phyloP scores from a whole-genome alignment of 768 basidiomycete species.

The Favolaschia claudopus region DNA sequence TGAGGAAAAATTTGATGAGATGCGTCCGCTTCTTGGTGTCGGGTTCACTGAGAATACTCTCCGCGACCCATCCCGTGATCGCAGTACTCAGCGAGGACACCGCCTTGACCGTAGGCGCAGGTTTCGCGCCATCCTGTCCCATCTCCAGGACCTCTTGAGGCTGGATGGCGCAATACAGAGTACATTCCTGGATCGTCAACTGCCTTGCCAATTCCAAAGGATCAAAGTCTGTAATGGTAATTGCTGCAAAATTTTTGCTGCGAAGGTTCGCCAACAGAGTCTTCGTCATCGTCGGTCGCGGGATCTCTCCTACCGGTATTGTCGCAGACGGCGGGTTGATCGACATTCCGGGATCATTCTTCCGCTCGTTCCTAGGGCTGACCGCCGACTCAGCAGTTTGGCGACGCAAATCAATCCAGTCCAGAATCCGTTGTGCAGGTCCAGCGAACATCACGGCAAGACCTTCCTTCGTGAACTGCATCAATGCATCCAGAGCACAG shows the following conservation, averaged over 20 bases:
- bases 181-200: constrained; percentile 92
- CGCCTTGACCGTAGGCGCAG: constrained; percentile 77
- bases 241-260: constrained; percentile 65
- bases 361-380: constrained; percentile 67
- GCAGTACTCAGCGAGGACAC: constrained; percentile 90
- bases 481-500: constrained; percentile 62
- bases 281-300: constrained; percentile 88
- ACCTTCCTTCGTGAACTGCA: constrained; percentile 68
- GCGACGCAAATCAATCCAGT: constrained; percentile 65
- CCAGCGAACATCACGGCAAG: constrained; percentile 68
- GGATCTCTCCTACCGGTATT: constrained; percentile 68
- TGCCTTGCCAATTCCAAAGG: constrained; percentile 92
- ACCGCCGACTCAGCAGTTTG: constrained; percentile 55
- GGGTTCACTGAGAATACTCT: constrained; percentile 89
- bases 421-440: constrained; percentile 77
- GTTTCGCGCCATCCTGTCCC: constrained; percentile 72
- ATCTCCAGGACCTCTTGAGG: constrained; percentile 90
- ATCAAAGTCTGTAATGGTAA: constrained; percentile 91
- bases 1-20: constrained; percentile 92
- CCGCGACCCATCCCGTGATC: constrained; percentile 96
- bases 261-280: constrained; percentile 72
- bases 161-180: constrained; percentile 83
- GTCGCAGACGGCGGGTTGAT: constrained; percentile 63
- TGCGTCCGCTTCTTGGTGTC: constrained; percentile 85
- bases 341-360: constrained; percentile 79